Percentiles rank a stretch among this genome's conserved stretches.
phyloP scores from a whole-genome alignment of 495 filamentous ascomycete genomes.

The Staphylotrichum longicolle region DNA sequence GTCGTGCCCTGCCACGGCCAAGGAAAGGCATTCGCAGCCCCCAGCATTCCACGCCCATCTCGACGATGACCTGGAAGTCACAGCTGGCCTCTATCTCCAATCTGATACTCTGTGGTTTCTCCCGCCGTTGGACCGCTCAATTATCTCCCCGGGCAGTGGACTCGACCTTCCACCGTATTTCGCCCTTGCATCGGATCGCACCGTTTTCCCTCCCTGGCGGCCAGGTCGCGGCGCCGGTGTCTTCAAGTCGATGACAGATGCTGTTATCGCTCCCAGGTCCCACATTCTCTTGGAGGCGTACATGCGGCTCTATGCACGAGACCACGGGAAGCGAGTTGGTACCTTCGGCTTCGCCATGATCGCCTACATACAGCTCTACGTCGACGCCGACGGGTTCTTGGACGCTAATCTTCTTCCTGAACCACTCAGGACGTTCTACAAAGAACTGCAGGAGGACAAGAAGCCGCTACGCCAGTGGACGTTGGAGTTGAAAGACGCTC shows the following conservation, averaged over 20 bases:
- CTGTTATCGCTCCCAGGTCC: conserved; percentile 20
- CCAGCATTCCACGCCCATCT: no score
- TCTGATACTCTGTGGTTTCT: no score
- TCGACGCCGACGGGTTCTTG: conserved; percentile 24
- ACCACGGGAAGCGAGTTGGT: conserved; percentile 23
- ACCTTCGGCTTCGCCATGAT: conserved; percentile 23
- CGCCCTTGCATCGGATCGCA: no score
- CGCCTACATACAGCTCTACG: conserved; percentile 23
- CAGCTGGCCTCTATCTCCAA: no score
- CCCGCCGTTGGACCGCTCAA: no score
- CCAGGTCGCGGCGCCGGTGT: conserved; percentile 24
- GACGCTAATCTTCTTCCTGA: conserved; percentile 22
- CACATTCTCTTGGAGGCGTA: conserved; percentile 26
- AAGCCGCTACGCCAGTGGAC: conserved; percentile 23
- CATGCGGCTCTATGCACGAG: conserved; percentile 22
- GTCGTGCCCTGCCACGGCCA: no score
- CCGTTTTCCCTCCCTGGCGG: no score
- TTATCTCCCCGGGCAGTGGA: no score
- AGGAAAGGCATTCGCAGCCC: no score
- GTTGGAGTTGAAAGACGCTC: conserved; percentile 19
- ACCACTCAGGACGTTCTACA: conserved; percentile 24
- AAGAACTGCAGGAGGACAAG: conserved; percentile 17
- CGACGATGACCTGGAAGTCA: no score
- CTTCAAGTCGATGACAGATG: conserved; percentile 17
- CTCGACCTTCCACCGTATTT: no score